Evolutionary conservation across 2,329 filamentous ascomycete species (phyloP).

Genomic region (Aspergillus sp.): DNA sequence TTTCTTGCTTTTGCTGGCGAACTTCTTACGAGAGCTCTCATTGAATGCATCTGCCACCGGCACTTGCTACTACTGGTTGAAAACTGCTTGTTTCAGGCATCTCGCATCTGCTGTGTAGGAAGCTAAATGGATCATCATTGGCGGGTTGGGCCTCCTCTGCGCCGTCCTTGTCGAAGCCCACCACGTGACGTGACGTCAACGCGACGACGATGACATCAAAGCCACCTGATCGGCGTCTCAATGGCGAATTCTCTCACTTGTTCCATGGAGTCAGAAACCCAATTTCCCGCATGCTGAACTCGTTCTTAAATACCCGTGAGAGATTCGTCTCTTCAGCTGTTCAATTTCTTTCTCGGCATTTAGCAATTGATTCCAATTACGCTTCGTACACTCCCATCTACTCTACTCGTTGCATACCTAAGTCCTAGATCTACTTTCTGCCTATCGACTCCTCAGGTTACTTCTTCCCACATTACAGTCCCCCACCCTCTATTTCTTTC

Average conservation of each 20-base stretch:
- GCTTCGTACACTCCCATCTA: not conserved
- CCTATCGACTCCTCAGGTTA: not conserved
- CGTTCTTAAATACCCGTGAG: not conserved
- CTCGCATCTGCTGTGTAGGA: no score
- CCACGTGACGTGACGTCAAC: slow-evolving; percentile 24
- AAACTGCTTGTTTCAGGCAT: not conserved
- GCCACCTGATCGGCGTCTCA: not conserved
- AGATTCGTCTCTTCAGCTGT: not conserved
- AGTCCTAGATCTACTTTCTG: not conserved
- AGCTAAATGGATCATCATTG: no score
- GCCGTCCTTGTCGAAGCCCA: not conserved
- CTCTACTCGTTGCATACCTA: not conserved
- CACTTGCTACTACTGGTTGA: not conserved
- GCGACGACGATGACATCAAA: not conserved
- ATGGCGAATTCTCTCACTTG: not conserved
- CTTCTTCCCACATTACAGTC: not conserved
- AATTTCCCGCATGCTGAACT: not conserved
- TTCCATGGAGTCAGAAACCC: not conserved
- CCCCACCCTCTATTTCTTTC: not conserved
- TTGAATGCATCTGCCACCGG: not conserved
- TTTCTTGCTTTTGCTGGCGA: not conserved
- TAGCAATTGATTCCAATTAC: not conserved
- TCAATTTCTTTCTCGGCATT: not conserved
- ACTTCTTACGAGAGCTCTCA: not conserved
- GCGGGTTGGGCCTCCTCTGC: no score